Conservation (phyloP, 2,329 filamentous ascomycete species). For the Blastomyces silverae region DNA sequence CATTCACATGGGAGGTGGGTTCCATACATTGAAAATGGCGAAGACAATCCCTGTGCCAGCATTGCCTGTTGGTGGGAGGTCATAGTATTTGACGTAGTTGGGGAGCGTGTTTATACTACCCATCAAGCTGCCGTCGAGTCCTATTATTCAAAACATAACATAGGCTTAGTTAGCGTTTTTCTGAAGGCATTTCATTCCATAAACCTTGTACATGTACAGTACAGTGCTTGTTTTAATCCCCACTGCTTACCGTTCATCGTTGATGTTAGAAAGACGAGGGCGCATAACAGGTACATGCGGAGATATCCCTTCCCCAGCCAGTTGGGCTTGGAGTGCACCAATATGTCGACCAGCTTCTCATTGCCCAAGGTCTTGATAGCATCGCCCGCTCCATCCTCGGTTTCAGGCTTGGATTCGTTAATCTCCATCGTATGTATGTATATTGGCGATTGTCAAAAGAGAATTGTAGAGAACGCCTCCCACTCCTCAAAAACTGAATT, state of each 20-base stretch:
- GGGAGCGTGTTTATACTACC: conserved; percentile 42
- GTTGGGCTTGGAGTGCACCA: conserved; percentile 18
- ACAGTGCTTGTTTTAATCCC: neutral
- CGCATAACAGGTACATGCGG: conserved; percentile 20
- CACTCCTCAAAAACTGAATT: neutral
- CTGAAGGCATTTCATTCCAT: neutral
- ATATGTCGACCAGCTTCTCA: conserved; percentile 10
- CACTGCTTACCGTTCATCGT: conserved; percentile 22
- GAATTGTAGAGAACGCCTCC: neutral
- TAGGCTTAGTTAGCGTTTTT: neutral
- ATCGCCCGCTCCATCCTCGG: neutral
- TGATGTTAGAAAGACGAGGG: conserved; percentile 22
- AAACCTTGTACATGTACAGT: neutral
- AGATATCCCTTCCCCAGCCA: conserved; percentile 21
- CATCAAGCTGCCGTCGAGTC: conserved; percentile 32
- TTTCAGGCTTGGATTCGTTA: neutral
- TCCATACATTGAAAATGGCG: conserved; percentile 35
- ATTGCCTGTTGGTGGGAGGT: conserved; percentile 33
- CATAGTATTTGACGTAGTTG: conserved; percentile 40
- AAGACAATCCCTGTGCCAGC: conserved; percentile 41
- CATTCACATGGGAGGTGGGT: too few relatives aligned
- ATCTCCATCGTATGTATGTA: conserved; percentile 1
- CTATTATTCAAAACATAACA: conserved; percentile 18
- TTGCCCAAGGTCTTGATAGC: neutral
- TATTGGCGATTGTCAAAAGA: neutral